Conservation (phyloP, 768 basidiomycete species). For the Kwoniella mangroviensis region DNA sequence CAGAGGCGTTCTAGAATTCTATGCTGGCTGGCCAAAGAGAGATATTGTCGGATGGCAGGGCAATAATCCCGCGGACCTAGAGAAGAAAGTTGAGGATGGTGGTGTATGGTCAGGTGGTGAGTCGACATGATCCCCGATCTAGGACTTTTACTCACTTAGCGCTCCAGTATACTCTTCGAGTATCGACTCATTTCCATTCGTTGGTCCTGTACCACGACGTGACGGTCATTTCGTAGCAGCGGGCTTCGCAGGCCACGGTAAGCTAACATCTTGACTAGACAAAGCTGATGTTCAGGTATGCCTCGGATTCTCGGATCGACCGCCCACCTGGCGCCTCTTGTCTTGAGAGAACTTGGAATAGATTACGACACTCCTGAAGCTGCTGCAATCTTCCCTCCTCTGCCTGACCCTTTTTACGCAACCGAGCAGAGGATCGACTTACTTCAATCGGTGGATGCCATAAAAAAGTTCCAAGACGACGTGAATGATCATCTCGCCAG, state of each 20-base stretch:
- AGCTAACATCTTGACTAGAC: neutral
- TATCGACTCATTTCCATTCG: conserved; percentile 32
- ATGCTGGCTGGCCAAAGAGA: conserved; percentile 23
- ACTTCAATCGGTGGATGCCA: conserved; percentile 15
- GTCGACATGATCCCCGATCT: conserved; percentile 1
- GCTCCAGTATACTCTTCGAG: conserved; percentile 22
- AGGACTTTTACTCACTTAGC: neutral
- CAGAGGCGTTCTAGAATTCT: conserved; percentile 33
- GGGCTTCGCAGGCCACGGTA: conserved; percentile 38
- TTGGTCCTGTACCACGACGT: conserved; percentile 27
- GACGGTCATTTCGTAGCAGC: conserved; percentile 34
- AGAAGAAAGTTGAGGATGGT: conserved; percentile 21
- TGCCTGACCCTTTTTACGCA: conserved; percentile 24
- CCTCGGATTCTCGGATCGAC: conserved; percentile 32
- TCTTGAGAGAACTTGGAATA: conserved; percentile 5
- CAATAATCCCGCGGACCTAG: conserved; percentile 21
- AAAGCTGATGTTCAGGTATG: conserved; percentile 23
- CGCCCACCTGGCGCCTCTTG: conserved; percentile 26
- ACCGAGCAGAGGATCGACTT: conserved; percentile 21
- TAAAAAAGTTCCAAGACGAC: conserved; percentile 12
- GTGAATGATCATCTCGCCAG: conserved; percentile 8
- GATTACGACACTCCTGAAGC: neutral
- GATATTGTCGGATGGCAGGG: conserved; percentile 31
- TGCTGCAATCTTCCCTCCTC: conserved; percentile 15
- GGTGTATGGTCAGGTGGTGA: conserved; percentile 43